Evolutionary conservation across 2,329 filamentous ascomycete genomes (phyloP).

Genomic region (Boeremia lycopersici): DNA sequence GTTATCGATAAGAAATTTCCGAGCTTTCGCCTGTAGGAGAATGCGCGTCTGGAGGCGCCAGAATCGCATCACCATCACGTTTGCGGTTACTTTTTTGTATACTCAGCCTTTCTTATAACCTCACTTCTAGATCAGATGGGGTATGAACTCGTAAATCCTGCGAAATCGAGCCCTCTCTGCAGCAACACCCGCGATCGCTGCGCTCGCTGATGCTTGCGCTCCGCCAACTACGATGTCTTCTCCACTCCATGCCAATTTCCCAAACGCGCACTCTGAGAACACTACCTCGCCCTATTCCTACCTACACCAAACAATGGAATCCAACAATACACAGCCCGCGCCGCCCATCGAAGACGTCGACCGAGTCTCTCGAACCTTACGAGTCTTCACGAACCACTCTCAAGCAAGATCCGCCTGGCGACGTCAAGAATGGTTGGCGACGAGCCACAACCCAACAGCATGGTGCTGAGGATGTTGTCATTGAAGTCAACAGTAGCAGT

Average conservation of each 20-base stretch:
- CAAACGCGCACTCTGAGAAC: slow-evolving; percentile 33
- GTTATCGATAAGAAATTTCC: slow-evolving; percentile 7
- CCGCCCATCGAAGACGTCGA: not conserved
- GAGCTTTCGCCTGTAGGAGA: not conserved
- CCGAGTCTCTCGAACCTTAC: not conserved
- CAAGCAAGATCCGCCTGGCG: slow-evolving; percentile 1
- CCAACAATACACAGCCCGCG: slow-evolving; percentile 27
- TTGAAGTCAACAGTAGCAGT: not conserved
- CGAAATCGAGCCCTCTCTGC: not conserved
- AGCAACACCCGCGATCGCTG: not conserved
- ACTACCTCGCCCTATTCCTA: slow-evolving; percentile 28
- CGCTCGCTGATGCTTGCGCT: slow-evolving; percentile 35
- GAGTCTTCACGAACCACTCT: not conserved
- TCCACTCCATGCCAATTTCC: slow-evolving; percentile 20
- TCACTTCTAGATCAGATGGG: slow-evolving; percentile 1
- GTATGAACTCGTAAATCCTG: not conserved
- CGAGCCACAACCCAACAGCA: not conserved
- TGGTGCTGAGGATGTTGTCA: not conserved
- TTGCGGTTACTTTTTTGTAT: not conserved
- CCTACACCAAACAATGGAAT: slow-evolving; percentile 35
- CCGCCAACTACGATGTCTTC: slow-evolving; percentile 28
- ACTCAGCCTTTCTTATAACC: not conserved
- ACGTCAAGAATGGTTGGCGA: not conserved
- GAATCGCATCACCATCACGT: not conserved
- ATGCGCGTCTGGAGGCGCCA: slow-evolving; percentile 1